Evolutionary conservation across 2,329 filamentous ascomycete species (phyloP), one percentile per base, ranked within the genome.

Genomic region (Coleophoma crateriformis): DNA sequence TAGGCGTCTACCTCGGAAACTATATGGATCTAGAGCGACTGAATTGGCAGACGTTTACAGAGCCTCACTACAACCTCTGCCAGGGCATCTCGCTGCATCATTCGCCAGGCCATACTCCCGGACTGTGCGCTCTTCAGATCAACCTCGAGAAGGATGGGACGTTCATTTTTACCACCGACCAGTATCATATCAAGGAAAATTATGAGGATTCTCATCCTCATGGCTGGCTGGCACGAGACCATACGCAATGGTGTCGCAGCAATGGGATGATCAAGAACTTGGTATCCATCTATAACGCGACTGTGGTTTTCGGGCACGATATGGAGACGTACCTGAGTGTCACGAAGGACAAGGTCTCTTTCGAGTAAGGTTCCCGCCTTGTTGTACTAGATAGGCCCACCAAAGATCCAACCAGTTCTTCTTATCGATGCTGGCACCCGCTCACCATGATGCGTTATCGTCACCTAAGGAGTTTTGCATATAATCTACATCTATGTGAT

Each of bases 1-100:
- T 55, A 0, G 67, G 67, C 3, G 59, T 67, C 10, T 70, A 70
- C 35, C 54, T 68, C 14, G 54, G 50, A 1, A 52, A 65, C 34
- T 68, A 68, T 37, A 55, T 69, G 50, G 50, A 51, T 4, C 54
- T 68, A 15, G 69, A 69, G 0, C 55, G 55, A 12, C 50, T 69
- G 1, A 71, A 71, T 6, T 71, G 68, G 68, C 54, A 63, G 11
- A 68, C 68, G 0, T 70, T 70, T 48, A 57, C 52, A 6, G 68
- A 67, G 8, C 48, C 56, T 0, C 54, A 61, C 12, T 48, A 69
- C 2, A 67, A 70, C 14, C 44, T 70, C 4, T 66, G 48, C 44
- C 62, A 63, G 37, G 68, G 68, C 0, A 63, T 71, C 22, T 42
- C 38, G 13, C 15, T 38, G 11, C 35, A 38, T 17, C 35, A 38